These are phyloP conservation scores for Calonectria naviculata DNA, from an alignment of 2,329 filamentous ascomycete species.

Conservation along the genomic window DNA sequence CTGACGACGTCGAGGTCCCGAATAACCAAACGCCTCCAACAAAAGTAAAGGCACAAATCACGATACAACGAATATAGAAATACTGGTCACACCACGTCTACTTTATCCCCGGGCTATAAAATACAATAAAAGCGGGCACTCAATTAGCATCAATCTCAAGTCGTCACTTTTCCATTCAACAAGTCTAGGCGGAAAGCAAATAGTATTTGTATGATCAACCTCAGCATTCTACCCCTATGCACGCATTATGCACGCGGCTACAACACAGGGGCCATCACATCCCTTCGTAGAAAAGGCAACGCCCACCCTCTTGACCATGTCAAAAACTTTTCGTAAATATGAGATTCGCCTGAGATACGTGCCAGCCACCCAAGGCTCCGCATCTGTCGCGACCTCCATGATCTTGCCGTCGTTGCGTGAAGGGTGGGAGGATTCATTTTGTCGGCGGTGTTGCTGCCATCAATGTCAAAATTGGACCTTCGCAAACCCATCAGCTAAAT, in stretches of 20 bases:
- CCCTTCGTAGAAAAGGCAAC: constrained; percentile 59
- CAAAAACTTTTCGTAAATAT: constrained; percentile 69
- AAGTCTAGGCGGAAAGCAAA: constrained; percentile 53
- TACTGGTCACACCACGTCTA: not conserved
- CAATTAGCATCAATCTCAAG: constrained; percentile 14
- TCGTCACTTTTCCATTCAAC: constrained; percentile 44
- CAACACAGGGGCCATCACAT: constrained; percentile 61
- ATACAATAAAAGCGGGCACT: not conserved
- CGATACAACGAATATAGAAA: constrained; percentile 16
- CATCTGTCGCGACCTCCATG: constrained; percentile 57
- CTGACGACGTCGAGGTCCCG: not conserved
- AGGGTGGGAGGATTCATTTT: constrained; percentile 48
- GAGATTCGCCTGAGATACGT: constrained; percentile 63
- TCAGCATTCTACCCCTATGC: constrained; percentile 62
- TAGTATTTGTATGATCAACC: constrained; percentile 69
- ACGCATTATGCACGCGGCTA: constrained; percentile 61
- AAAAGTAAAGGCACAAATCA: not conserved
- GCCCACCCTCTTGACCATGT: constrained; percentile 64
- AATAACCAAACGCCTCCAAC: not conserved
- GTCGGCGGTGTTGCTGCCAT: constrained; percentile 42
- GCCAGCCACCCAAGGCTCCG: constrained; percentile 57
- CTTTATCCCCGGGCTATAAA: not conserved
- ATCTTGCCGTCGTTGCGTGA: constrained; percentile 52
- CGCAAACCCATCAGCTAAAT: not conserved
- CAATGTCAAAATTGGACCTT: constrained; percentile 34